Base-by-base conservation (phyloP, 129 eudicot genomes). In the Erigeron canadensis region DNA sequence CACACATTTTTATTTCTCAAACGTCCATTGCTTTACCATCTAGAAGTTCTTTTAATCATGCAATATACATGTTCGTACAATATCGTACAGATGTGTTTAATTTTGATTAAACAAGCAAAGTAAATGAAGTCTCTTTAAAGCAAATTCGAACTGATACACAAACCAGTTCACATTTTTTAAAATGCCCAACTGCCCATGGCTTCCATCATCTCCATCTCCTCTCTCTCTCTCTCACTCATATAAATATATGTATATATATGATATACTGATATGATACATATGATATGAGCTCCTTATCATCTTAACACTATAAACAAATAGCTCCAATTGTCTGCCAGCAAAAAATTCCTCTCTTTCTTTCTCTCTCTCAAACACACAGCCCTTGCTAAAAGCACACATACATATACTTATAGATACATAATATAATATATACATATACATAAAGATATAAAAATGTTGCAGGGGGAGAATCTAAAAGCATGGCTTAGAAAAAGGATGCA, bases 401-500 rank as follows among this genome's bases (percentile, higher is more conserved):
- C 5, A 18, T 37, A 48, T 37, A 50, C 60, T 61, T 28, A 47
- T 47, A 28, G 34, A 28, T 1, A 1, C 34, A 28, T 23, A 23
- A 23, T 23, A n/a, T n/a, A n/a, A n/a, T n/a, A n/a, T n/a, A n/a
- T n/a, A 56, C 64, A 56, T 21, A 34, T 38, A 46, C 7, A 18
- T 37, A 48, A 16, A 50, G 48, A 70, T 28, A 47, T 6, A 18
- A 78, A 59, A 65, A 82, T 10, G 72, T 55, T 78, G 81, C 67
- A 48, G 76, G 72, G 56, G 48, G 68, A 73, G 65, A 64, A 67
- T 65, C 61, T 78, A 18, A 79, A 79, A 73, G 72, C 75, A 70
- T 74, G 77, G 80, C 22, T 74, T 15, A 82, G 38, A 66, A 82
- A 70, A 54, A 74, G 78, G 71, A 74, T 58, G 45, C 63, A 75